Evolutionary conservation across 768 basidiomycete genomes (phyloP).

Genomic region (Hygrocybe punicea): DNA sequence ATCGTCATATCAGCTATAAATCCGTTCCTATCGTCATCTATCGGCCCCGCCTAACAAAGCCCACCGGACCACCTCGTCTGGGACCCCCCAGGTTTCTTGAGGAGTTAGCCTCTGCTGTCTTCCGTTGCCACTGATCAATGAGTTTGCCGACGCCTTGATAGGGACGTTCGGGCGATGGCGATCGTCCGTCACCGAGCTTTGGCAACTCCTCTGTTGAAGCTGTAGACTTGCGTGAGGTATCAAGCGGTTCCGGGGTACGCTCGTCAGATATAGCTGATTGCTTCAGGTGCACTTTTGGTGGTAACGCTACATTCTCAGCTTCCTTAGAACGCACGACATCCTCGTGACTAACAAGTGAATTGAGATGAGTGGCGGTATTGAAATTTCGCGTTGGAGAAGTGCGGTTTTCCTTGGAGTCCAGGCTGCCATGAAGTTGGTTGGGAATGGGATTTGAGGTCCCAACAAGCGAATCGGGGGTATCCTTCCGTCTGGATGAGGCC

Average conservation of each 20-base stretch:
- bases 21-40: neutral
- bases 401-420: neutral
- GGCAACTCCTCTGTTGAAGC: neutral
- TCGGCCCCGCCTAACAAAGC: neutral
- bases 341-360: neutral
- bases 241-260: conserved; percentile 8
- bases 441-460: neutral
- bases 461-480: neutral
- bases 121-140: conserved; percentile 86
- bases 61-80: conserved; percentile 28
- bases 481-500: neutral
- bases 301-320: neutral
- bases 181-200: conserved; percentile 27
- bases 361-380: neutral
- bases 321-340: neutral
- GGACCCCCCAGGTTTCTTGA: conserved; percentile 9
- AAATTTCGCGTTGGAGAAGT: neutral
- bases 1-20: neutral
- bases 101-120: conserved; percentile 58
- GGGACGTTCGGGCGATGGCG: conserved; percentile 71
- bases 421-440: neutral
- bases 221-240: conserved; percentile 5
- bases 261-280: neutral
- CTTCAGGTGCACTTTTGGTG: neutral
- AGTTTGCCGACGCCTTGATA: conserved; percentile 81